Evolutionary conservation across 176 grass and related monocot species (phyloP).

Genomic region (Leersia perrieri): DNA sequence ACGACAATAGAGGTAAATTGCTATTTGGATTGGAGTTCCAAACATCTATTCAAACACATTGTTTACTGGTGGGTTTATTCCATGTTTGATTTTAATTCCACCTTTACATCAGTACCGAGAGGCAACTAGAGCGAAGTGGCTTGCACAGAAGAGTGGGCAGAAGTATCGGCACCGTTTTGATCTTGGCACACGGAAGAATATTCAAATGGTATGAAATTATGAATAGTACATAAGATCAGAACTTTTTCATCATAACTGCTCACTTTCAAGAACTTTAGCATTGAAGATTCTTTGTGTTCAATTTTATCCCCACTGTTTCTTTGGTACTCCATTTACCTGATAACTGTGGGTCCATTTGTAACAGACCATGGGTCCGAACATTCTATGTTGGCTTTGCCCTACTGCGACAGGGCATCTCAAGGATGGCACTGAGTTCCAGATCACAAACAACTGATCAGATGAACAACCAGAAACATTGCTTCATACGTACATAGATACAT

Average conservation of each 20-base stretch:
- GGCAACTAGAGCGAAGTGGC: constrained; percentile 76
- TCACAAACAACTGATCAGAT: constrained; percentile 52
- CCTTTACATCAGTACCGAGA: constrained; percentile 53
- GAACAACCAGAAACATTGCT: background rate
- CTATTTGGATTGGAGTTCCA: constrained; percentile 12
- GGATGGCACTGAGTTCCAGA: constrained; percentile 79
- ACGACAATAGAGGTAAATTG: constrained; percentile 85
- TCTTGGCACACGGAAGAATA: constrained; percentile 75
- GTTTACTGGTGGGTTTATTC: background rate
- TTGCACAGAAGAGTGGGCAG: constrained; percentile 90
- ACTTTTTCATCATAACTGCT: background rate
- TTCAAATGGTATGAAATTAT: constrained; percentile 48
- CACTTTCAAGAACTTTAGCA: background rate
- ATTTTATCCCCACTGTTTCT: background rate
- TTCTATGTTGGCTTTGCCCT: constrained; percentile 79
- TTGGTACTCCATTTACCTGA: background rate
- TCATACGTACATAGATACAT: background rate
- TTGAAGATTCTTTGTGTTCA: background rate
- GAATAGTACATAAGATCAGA: background rate
- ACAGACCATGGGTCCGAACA: constrained; percentile 87
- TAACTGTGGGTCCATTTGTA: constrained; percentile 5
- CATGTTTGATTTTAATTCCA: constrained; percentile 1
- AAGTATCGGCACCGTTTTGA: constrained; percentile 81
- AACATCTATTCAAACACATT: background rate
- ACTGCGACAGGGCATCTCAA: constrained; percentile 61